Percentiles rank a stretch among this genome's conserved stretches.
These are phyloP conservation scores for Triticum monococcum DNA, from an alignment of 176 grass and related monocot species.

Conservation along the genomic window DNA sequence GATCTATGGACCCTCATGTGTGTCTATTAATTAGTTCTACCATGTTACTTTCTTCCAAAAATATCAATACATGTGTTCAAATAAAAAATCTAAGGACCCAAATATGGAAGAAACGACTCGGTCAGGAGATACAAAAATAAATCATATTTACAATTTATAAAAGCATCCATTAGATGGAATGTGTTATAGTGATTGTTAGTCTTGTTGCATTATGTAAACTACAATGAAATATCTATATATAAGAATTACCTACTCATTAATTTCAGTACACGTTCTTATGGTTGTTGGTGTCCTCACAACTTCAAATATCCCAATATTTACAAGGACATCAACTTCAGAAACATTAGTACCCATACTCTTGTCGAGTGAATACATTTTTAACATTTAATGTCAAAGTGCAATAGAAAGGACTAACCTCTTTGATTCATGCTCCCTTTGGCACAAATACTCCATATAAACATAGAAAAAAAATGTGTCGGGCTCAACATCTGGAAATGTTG, in stretches of 20 bases:
- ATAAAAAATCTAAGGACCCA: background rate
- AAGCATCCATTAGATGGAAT: background rate
- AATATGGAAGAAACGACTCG: background rate
- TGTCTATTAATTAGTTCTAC: conserved; percentile 1
- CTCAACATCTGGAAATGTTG: conserved; percentile 50
- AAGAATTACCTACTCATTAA: conserved; percentile 12
- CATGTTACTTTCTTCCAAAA: background rate
- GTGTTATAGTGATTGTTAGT: background rate
- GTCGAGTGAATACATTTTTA: background rate
- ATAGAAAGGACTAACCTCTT: conserved; percentile 38
- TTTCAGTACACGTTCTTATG: background rate
- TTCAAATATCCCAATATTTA: background rate
- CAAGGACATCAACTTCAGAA: conserved; percentile 3
- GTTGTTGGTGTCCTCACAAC: background rate
- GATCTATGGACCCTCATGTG: background rate
- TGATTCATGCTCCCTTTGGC: background rate
- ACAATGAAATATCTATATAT: background rate
- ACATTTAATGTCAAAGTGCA: conserved; percentile 10
- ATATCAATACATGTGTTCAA: background rate
- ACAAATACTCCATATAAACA: conserved; percentile 74
- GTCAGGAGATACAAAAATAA: background rate
- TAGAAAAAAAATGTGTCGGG: conserved; percentile 67
- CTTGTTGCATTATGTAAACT: background rate
- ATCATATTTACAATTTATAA: background rate
- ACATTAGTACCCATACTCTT: conserved; percentile 14